Evolutionary conservation across 139 green algal genomes (phyloP).

Genomic region (Chlamydomonas incerta): DNA sequence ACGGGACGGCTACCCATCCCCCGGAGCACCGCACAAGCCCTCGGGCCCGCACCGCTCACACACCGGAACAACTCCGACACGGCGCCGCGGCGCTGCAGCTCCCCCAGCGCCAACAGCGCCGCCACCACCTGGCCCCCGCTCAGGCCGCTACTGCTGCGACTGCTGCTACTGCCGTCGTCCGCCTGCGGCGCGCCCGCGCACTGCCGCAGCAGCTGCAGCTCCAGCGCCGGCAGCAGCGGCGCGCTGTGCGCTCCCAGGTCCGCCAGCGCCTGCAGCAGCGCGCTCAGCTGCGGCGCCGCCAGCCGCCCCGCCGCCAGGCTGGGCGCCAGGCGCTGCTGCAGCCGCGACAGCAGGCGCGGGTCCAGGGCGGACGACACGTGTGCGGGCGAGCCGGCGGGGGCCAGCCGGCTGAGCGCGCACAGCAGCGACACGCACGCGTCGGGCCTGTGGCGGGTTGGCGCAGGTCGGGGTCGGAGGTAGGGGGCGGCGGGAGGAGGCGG

Average conservation of each 20-base stretch:
- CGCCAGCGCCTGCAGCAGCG: not conserved
- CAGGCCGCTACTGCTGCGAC: not conserved
- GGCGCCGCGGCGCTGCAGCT: not conserved
- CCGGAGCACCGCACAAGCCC: no score
- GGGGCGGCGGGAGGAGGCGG: not conserved
- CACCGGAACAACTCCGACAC: conserved; percentile 4
- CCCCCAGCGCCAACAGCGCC: conserved; percentile 2
- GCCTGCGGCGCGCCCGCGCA: no score
- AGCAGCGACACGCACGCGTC: conserved; percentile 24
- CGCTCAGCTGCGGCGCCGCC: not conserved
- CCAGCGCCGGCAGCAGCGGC: not conserved
- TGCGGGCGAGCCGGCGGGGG: not conserved
- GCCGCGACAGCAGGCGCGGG: not conserved
- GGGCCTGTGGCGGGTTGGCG: not conserved
- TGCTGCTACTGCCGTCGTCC: not conserved
- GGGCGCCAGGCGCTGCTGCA: conserved; percentile 11
- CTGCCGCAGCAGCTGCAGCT: conserved; percentile 11
- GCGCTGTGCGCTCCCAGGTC: not conserved
- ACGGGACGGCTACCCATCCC: no score
- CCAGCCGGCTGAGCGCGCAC: not conserved
- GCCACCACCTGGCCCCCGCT: not conserved
- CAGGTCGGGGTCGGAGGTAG: not conserved
- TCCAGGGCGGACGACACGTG: not conserved
- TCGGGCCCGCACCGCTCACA: no score
- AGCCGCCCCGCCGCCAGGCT: not conserved